Evolutionary conservation across 2,329 filamentous ascomycete species (phyloP), one percentile per base, ranked within the genome.

Genomic region (Pyricularia sp.): DNA sequence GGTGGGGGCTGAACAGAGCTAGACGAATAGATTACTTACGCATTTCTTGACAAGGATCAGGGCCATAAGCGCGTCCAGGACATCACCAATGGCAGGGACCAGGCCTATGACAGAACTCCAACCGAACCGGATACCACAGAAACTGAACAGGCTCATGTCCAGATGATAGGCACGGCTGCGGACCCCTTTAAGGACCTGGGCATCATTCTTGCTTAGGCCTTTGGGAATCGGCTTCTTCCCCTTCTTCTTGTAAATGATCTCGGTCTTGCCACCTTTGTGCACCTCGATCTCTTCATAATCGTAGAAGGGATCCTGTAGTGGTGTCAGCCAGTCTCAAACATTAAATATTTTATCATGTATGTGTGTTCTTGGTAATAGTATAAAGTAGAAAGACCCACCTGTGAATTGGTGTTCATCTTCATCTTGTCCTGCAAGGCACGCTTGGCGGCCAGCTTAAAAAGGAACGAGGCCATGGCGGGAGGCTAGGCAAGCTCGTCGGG

Each of bases 191-290:
- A 98, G 88, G 73, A 97, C 84, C 71, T 90, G 85, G 75, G 85
- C 89, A 79, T 99, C 95, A 74, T 97, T 87, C 31, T 90, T 82
- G 23, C 93, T 94, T 68, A 98, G 87, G 68, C 94, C 94, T 30
- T 88, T 86, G 0, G 94, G 94, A 50, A 94, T 82, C 26, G 92
- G 91, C 80, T 96, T 97, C 81, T 91, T 92, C 76, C 90, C 87
- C 79, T 92, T 97, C 83, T 93, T 94, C 81, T 96, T 97, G 81
- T 91, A 92, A 76, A 90, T 87, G 79, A 92, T 97, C 83, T 93
- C 94, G 69, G 85, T 84, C 77, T 93, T 96, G 74, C 87, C 88
- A 3, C 78, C 85, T 30, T 68, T 83, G 86, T 70, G 88, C 88
- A 72, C 88, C 81, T 61, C 91, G 50, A 97, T 88, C 73, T 88